These are phyloP conservation scores for Schizopora paradoxa DNA, from an alignment of 1,284 basidiomycete species.

Conservation along the genomic window DNA sequence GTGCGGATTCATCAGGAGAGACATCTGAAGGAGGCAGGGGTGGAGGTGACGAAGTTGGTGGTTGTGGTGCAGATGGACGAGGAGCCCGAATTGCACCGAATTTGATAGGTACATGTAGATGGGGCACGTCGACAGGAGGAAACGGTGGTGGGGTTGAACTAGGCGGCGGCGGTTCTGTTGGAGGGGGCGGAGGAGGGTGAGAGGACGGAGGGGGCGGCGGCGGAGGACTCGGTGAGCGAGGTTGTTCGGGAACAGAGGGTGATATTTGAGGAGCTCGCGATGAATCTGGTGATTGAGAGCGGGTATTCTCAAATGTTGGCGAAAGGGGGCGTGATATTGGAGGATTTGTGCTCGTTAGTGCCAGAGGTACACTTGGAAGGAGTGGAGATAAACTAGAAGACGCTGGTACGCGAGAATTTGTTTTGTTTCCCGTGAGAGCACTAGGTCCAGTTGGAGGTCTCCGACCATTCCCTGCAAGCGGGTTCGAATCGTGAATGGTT, in stretches of 20 bases:
- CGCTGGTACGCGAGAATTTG: too few species aligned
- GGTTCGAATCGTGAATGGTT: not conserved
- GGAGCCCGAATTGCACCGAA: slow-evolving; percentile 20
- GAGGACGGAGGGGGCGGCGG: slow-evolving; percentile 28
- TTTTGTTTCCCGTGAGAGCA: too few species aligned
- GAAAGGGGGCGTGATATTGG: not conserved
- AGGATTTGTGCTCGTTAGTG: slow-evolving; percentile 5
- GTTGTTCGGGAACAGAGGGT: slow-evolving; percentile 26
- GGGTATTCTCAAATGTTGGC: not conserved
- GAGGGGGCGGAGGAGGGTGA: slow-evolving; percentile 22
- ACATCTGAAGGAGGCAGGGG: slow-evolving; percentile 28
- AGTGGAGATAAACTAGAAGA: too few species aligned
- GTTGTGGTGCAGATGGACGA: slow-evolving; percentile 18
- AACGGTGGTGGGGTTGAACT: slow-evolving; percentile 11
- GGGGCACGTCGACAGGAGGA: slow-evolving; percentile 4
- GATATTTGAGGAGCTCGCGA: slow-evolving; percentile 20
- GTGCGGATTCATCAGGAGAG: slow-evolving; percentile 23
- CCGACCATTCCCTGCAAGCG: slow-evolving; percentile 2
- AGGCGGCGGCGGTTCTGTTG: slow-evolving; percentile 14
- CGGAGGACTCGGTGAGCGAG: slow-evolving; percentile 26
- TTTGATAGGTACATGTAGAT: slow-evolving; percentile 6
- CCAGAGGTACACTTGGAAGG: too few species aligned
- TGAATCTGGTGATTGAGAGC: not conserved
- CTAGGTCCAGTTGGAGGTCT: slow-evolving; percentile 10
- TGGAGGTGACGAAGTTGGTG: slow-evolving; percentile 19